phyloP scores from a whole-genome alignment of 163 green algal species.

The Scenedesmus sp. region DNA sequence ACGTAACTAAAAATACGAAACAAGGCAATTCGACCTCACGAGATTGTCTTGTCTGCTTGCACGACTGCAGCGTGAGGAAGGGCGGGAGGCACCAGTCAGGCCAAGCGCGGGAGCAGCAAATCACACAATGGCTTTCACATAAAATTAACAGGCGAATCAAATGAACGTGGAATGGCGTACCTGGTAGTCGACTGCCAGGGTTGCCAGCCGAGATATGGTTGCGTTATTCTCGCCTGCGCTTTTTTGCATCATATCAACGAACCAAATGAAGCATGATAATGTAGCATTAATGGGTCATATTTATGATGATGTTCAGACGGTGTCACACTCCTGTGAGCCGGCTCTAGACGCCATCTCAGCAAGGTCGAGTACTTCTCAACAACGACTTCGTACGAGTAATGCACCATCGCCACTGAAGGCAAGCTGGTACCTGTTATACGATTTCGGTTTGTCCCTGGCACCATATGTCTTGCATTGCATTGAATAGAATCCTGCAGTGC shows the following conservation, averaged over 20 bases:
- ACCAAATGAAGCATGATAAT: background rate
- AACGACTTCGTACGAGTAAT: background rate
- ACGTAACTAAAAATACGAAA: background rate
- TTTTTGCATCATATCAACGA: background rate
- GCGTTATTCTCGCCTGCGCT: background rate
- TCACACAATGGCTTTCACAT: background rate
- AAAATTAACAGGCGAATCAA: background rate
- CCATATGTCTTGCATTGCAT: no score
- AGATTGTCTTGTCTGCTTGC: background rate
- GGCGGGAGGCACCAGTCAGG: background rate
- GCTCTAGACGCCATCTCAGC: background rate
- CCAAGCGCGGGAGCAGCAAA: background rate
- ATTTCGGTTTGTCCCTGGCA: no score
- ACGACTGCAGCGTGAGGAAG: background rate
- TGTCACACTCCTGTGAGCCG: background rate
- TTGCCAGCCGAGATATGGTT: background rate
- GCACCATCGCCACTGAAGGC: no score
- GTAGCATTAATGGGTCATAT: background rate
- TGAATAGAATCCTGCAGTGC: no score
- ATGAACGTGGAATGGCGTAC: background rate
- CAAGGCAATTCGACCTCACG: background rate
- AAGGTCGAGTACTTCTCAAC: background rate
- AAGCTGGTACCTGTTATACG: no score
- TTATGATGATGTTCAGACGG: background rate
- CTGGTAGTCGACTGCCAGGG: background rate